A percentile compares a stretch with the other conserved stretches of the same genome.
These are phyloP conservation scores for Cicer chorassanicum DNA, from an alignment of 306 rosid species.

Conservation along the genomic window DNA sequence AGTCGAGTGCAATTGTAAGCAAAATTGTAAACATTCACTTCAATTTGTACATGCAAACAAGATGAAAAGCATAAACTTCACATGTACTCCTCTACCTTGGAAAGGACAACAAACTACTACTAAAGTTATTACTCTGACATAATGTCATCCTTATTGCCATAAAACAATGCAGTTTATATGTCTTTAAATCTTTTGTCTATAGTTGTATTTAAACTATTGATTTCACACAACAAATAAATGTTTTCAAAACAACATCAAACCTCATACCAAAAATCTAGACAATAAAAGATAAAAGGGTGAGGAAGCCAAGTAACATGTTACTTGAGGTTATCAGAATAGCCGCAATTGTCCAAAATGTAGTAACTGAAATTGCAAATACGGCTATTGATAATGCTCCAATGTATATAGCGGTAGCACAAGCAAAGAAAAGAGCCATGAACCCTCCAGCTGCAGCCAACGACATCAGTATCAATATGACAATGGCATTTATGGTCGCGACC, in stretches of 20 bases:
- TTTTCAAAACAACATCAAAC: conserved; percentile 13
- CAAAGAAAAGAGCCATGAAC: conserved; percentile 90
- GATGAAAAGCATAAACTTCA: conserved; percentile 8
- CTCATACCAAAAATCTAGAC: not conserved
- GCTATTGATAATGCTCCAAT: conserved; percentile 85
- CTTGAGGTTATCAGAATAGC: conserved; percentile 79
- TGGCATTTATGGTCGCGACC: conserved; percentile 80
- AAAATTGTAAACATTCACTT: not conserved
- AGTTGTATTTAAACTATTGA: conserved; percentile 24
- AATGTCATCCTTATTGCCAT: conserved; percentile 19
- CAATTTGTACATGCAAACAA: not conserved
- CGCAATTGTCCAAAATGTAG: conserved; percentile 63
- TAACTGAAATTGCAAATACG: conserved; percentile 59
- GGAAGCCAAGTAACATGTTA: conserved; percentile 43
- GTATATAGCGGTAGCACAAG: conserved; percentile 67
- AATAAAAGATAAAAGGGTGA: conserved; percentile 33
- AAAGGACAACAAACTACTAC: conserved; percentile 35
- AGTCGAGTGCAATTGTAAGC: conserved; percentile 1
- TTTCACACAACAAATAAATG: conserved; percentile 16
- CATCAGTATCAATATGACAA: conserved; percentile 67
- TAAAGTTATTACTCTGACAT: conserved; percentile 4
- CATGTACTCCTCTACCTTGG: not conserved
- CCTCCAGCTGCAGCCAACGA: conserved; percentile 95
- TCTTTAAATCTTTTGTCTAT: not conserved
- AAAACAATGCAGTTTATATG: conserved; percentile 18